Percentiles rank a stretch among this genome's conserved stretches.
Conservation (phyloP, 208 protist species). For the Crithidia acanthocephali region DNA sequence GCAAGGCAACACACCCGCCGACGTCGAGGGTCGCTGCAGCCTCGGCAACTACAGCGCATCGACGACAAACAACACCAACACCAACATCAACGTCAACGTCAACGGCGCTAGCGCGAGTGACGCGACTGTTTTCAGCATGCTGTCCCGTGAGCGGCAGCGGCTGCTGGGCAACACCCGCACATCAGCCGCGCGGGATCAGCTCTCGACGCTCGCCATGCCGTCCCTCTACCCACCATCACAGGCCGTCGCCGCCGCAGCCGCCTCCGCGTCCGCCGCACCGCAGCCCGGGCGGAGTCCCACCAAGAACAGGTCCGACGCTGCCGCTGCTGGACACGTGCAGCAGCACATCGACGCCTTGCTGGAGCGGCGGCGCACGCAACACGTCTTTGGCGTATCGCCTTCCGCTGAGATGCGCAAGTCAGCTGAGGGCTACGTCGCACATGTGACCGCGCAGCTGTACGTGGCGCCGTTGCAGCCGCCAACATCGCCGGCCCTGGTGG, state of each 20-base stretch:
- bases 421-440: constrained; percentile 34
- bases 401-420: constrained; percentile 9
- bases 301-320: not conserved
- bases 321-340: not conserved
- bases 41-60: not conserved
- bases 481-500: constrained; percentile 5
- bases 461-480: constrained; percentile 28
- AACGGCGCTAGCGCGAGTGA: not conserved
- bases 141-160: constrained; percentile 14
- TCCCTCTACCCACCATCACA: not conserved
- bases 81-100: not conserved
- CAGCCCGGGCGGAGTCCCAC: not conserved
- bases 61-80: not conserved
- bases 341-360: constrained; percentile 16
- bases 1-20: not conserved
- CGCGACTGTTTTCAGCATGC: not conserved
- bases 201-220: constrained; percentile 13
- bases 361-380: constrained; percentile 10
- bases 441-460: constrained; percentile 41
- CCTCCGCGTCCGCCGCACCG: not conserved
- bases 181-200: constrained; percentile 10
- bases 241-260: not conserved
- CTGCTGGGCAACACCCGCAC: constrained; percentile 3
- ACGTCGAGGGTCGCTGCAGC: constrained; percentile 1
- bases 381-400: constrained; percentile 6